Conservation (phyloP, 2,329 filamentous ascomycete species). For the Sclerotinia glacialis region DNA sequence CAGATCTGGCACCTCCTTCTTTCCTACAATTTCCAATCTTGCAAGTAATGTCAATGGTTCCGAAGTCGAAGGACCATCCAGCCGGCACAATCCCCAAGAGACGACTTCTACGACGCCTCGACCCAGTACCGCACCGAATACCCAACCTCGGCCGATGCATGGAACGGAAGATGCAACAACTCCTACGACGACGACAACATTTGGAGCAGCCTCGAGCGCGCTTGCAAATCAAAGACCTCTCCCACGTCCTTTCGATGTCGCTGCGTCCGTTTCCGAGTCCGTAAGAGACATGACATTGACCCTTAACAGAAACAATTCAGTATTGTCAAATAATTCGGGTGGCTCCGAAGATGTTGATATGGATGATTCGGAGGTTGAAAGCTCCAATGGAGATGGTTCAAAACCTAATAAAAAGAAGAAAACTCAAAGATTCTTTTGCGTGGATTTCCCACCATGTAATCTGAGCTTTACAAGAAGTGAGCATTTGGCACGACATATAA, state of each 20-base stretch:
- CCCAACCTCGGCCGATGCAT: constrained; percentile 43
- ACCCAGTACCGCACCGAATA: constrained; percentile 44
- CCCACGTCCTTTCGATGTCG: constrained; percentile 49
- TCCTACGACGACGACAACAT: constrained; percentile 61
- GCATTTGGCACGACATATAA: constrained; percentile 89
- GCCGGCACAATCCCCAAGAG: constrained; percentile 44
- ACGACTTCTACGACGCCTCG: constrained; percentile 54
- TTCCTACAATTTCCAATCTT: constrained; percentile 58
- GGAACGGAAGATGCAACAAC: constrained; percentile 53
- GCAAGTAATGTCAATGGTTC: constrained; percentile 39
- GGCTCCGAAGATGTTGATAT: constrained; percentile 71
- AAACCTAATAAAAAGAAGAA: constrained; percentile 91
- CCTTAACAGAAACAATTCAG: constrained; percentile 55
- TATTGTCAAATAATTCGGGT: constrained; percentile 58
- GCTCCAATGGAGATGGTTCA: constrained; percentile 60
- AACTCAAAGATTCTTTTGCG: constrained; percentile 93
- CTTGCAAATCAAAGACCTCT: constrained; percentile 52
- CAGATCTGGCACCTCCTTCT: constrained; percentile 45
- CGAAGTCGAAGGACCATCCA: not conserved
- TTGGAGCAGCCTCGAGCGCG: constrained; percentile 39
- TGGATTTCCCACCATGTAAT: constrained; percentile 88
- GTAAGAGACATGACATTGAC: constrained; percentile 45
- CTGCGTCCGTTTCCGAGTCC: constrained; percentile 49
- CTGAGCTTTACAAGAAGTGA: constrained; percentile 95
- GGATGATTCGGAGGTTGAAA: constrained; percentile 61